These are phyloP conservation scores for Parachaetomium inaequale DNA, from an alignment of 495 filamentous ascomycete genomes.

Conservation along the genomic window DNA sequence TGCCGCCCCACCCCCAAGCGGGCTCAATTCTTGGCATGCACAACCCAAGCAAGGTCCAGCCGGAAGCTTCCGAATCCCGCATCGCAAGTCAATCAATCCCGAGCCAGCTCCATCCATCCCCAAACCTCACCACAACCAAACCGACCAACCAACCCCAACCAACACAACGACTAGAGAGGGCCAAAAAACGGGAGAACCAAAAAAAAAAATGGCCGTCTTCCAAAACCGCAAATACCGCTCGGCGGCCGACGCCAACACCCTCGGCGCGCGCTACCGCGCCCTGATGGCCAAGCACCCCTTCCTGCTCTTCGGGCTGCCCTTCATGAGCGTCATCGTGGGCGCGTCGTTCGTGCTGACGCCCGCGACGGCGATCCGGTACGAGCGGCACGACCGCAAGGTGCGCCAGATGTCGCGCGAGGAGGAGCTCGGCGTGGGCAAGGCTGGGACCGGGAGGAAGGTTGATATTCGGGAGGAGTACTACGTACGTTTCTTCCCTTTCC, in stretches of 20 bases:
- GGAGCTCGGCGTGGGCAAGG: constrained; percentile 70
- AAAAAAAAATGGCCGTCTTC: constrained; percentile 65
- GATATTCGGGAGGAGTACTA: constrained; percentile 93
- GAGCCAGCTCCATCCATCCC: not conserved
- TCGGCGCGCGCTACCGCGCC: constrained; percentile 72
- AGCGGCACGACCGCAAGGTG: constrained; percentile 83
- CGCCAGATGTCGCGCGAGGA: constrained; percentile 78
- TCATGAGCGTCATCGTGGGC: constrained; percentile 85
- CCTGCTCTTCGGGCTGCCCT: constrained; percentile 91
- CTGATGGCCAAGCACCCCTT: constrained; percentile 74
- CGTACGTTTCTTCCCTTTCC: constrained; percentile 50
- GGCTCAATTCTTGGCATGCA: too few species aligned
- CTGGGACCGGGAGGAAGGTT: constrained; percentile 62
- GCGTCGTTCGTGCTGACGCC: constrained; percentile 93
- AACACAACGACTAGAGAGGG: not conserved
- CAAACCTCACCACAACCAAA: not conserved
- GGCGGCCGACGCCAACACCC: constrained; percentile 53
- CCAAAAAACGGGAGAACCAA: too few species aligned
- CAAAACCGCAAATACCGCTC: constrained; percentile 67
- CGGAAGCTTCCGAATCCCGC: too few species aligned
- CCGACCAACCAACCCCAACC: not conserved
- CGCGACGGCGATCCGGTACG: constrained; percentile 88
- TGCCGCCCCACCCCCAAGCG: too few species aligned
- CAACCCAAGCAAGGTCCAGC: too few species aligned
- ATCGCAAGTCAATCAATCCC: not conserved